phyloP scores from a whole-genome alignment of 768 basidiomycete species.

The Calocybe indica region DNA sequence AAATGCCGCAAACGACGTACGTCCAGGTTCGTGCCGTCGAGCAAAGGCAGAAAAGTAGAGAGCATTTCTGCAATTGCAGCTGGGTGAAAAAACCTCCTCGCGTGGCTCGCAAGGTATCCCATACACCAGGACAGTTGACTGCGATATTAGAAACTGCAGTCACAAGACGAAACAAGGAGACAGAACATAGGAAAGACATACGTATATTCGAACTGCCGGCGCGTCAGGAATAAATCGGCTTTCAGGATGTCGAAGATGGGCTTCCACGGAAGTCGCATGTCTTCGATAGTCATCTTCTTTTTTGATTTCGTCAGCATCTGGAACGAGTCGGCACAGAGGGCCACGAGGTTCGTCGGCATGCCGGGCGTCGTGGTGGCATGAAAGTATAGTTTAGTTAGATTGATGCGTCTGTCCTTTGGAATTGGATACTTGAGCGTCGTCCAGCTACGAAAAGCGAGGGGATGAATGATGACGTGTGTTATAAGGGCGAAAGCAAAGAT shows the following conservation, averaged over 20 bases:
- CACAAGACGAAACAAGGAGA: constrained; percentile 2
- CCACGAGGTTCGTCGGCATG: constrained; percentile 64
- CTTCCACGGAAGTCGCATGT: constrained; percentile 79
- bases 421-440: constrained; percentile 81
- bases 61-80: constrained; percentile 86
- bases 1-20: constrained; percentile 32
- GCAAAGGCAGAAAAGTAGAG: constrained; percentile 70
- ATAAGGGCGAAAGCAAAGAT: not conserved
- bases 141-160: not conserved
- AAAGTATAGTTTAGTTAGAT: constrained; percentile 74
- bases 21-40: constrained; percentile 71
- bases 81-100: constrained; percentile 85
- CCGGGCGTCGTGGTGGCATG: constrained; percentile 72
- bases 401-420: constrained; percentile 71
- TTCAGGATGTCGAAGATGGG: constrained; percentile 68
- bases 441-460: constrained; percentile 46
- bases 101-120: constrained; percentile 62
- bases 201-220: constrained; percentile 78
- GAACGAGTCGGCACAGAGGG: constrained; percentile 60
- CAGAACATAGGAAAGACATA: constrained; percentile 22
- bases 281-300: constrained; percentile 70
- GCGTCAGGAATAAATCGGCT: constrained; percentile 70
- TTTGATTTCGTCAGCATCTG: constrained; percentile 56
- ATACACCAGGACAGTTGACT: constrained; percentile 76
- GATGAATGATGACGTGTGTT: constrained; percentile 6